Conservation (phyloP, 768 basidiomycete species). For the Naganishia friedmannii region DNA sequence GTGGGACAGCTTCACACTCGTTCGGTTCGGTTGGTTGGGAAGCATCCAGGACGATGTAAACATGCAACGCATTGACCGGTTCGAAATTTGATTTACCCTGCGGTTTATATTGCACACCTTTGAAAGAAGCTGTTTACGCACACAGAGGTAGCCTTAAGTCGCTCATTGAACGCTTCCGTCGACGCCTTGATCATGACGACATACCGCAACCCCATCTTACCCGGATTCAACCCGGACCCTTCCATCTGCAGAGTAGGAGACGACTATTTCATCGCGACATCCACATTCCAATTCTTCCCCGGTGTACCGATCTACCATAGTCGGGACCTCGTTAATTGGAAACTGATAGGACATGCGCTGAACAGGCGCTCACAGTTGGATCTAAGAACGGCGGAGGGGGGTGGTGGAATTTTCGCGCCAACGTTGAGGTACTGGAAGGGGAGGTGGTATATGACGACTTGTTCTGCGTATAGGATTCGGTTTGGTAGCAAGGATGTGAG, state of each 20-base stretch:
- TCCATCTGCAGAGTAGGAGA: constrained; percentile 34
- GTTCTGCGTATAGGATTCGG: constrained; percentile 23
- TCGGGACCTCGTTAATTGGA: constrained; percentile 41
- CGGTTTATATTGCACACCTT: background rate
- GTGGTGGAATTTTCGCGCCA: constrained; percentile 39
- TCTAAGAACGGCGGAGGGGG: constrained; percentile 31
- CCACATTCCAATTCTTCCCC: constrained; percentile 46
- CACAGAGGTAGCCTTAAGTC: background rate
- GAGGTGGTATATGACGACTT: constrained; percentile 36
- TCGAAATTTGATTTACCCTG: background rate
- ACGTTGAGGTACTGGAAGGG: constrained; percentile 37
- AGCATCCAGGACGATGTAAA: too few species aligned
- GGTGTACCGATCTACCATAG: constrained; percentile 43
- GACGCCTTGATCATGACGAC: background rate
- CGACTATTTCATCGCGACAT: constrained; percentile 41
- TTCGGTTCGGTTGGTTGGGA: too few species aligned
- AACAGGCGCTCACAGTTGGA: constrained; percentile 28
- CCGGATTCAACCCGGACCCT: constrained; percentile 47
- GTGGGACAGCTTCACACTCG: too few species aligned
- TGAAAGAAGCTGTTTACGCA: background rate
- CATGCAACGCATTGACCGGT: too few species aligned
- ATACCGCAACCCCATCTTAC: constrained; percentile 40
- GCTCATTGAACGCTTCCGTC: background rate
- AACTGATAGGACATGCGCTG: constrained; percentile 36
- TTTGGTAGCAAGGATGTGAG: constrained; percentile 28